Conservation (phyloP, 1,284 basidiomycete species). For the Puccinia novopanici region DNA sequence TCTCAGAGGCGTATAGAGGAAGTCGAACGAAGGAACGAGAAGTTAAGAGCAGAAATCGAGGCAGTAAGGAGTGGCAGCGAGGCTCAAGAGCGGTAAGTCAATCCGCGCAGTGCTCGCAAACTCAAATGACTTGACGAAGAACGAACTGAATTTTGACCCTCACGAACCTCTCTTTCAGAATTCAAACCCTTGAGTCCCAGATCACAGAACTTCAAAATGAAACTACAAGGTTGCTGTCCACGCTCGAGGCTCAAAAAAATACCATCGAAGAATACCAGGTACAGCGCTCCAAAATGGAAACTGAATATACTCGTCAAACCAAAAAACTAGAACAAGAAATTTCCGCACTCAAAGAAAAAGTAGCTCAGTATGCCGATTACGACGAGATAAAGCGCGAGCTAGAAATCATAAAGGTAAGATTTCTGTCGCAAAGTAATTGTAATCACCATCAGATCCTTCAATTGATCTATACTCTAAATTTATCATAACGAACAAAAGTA, state of each 20-base stretch:
- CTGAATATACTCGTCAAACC: constrained; percentile 67
- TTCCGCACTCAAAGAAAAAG: constrained; percentile 68
- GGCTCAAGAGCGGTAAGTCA: constrained; percentile 69
- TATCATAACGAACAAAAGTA: background rate
- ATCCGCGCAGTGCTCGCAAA: background rate
- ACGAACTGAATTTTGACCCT: no score
- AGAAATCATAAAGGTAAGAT: constrained; percentile 89
- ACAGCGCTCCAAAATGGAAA: constrained; percentile 64
- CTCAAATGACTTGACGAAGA: background rate
- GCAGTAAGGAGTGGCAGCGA: constrained; percentile 77
- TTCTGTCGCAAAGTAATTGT: background rate
- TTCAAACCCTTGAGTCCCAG: constrained; percentile 72
- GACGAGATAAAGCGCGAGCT: constrained; percentile 94
- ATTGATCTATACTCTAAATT: background rate
- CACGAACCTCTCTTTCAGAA: constrained; percentile 61
- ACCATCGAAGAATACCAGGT: constrained; percentile 65
- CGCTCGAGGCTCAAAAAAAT: constrained; percentile 71
- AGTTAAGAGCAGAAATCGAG: constrained; percentile 89
- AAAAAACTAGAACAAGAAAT: constrained; percentile 63
- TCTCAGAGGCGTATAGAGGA: constrained; percentile 87
- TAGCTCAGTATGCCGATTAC: constrained; percentile 78
- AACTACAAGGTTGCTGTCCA: constrained; percentile 69
- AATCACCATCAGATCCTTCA: background rate
- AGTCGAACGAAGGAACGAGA: constrained; percentile 89
- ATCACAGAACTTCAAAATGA: constrained; percentile 74